phyloP scores from a whole-genome alignment of 768 basidiomycete species.

The Lactarius hatsudake region DNA sequence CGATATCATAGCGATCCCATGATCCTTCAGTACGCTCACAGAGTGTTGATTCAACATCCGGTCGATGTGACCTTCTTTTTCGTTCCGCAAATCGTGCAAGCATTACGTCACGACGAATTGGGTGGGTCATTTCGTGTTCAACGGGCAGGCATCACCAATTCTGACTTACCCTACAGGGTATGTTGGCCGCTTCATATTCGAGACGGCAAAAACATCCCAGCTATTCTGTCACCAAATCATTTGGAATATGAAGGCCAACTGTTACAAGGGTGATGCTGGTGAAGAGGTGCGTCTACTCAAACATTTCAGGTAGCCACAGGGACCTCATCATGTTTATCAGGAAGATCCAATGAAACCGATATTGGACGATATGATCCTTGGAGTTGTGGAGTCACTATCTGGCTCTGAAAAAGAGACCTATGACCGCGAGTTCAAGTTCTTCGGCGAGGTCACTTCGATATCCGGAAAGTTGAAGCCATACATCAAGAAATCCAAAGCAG shows the following conservation, averaged over 20 bases:
- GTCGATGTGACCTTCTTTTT: conserved; percentile 97
- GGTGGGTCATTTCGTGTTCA: conserved; percentile 46
- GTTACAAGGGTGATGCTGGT: conserved; percentile 85
- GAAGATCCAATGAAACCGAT: conserved; percentile 94
- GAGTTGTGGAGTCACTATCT: conserved; percentile 81
- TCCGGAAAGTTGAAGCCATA: conserved; percentile 96
- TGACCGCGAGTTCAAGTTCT: conserved; percentile 93
- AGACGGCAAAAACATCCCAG: conserved; percentile 96
- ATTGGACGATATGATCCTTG: conserved; percentile 82
- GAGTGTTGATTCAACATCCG: conserved; percentile 91
- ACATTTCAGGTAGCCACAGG: neutral
- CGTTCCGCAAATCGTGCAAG: conserved; percentile 97
- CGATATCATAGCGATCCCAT: conserved; percentile 81
- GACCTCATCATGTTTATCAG: conserved; percentile 39
- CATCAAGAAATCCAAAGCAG: conserved; percentile 91
- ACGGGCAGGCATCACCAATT: neutral
- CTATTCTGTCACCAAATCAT: conserved; percentile 99
- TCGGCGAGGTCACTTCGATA: conserved; percentile 95
- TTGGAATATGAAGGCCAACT: conserved; percentile 99
- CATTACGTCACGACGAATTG: conserved; percentile 83
- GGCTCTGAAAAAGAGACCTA: conserved; percentile 88
- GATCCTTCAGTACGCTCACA: conserved; percentile 92
- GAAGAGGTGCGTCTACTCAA: conserved; percentile 57
- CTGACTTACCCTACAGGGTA: conserved; percentile 56
- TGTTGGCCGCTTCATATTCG: conserved; percentile 91